Evolutionary conservation across 345 rosid species (phyloP).

Genomic region (sweet orange (Citrus sinensis)): DNA sequence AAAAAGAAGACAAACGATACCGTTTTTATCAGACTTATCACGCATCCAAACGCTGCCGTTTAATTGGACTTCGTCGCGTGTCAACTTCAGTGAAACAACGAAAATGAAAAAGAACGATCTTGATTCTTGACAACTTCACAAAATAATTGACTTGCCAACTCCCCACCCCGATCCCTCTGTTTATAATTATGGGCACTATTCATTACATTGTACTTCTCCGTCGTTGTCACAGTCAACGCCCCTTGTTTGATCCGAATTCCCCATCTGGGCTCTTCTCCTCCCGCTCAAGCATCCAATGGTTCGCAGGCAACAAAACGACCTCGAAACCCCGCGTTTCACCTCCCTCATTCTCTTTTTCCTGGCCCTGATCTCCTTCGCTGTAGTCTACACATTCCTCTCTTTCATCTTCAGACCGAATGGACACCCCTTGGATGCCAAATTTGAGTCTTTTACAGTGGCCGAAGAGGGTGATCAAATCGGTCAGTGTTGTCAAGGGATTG

Average conservation of each 20-base stretch:
- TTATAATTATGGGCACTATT: conserved; percentile 11
- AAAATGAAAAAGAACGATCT: neutral
- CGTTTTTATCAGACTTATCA: neutral
- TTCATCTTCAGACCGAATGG: conserved; percentile 32
- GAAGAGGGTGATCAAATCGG: conserved; percentile 20
- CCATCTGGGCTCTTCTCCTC: neutral
- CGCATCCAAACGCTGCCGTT: neutral
- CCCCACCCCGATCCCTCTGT: neutral
- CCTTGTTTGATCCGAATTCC: conserved; percentile 2
- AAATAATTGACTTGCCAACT: neutral
- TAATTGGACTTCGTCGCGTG: too few relatives aligned
- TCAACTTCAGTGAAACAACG: neutral
- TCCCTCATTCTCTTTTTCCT: conserved; percentile 45
- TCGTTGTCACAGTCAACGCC: neutral
- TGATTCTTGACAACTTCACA: neutral
- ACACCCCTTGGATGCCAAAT: conserved; percentile 3
- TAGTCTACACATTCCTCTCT: conserved; percentile 71
- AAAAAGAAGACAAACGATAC: neutral
- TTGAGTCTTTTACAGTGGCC: conserved; percentile 12
- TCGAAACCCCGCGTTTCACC: conserved; percentile 55
- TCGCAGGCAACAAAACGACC: conserved; percentile 58
- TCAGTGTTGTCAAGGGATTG: conserved; percentile 79
- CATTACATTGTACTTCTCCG: neutral
- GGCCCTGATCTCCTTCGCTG: conserved; percentile 53
- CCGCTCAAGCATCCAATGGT: conserved; percentile 38